Base-by-base conservation (phyloP, 306 rosid genomes). In the Sicyos baderoa region DNA sequence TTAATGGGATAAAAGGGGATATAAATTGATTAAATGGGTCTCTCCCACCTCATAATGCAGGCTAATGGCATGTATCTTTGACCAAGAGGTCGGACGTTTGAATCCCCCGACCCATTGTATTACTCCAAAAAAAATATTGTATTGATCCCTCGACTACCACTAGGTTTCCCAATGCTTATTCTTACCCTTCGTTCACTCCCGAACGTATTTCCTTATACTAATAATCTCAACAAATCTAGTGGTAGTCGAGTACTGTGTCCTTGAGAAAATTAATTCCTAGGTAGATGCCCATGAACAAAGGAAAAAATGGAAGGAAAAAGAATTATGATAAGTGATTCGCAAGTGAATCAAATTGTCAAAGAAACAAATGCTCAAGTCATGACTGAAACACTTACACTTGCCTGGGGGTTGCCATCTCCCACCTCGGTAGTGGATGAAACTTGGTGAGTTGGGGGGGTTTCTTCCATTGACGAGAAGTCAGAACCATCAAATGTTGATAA, bases 401-500 rank as follows among this genome's bases (percentile, higher is more conserved):
- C 95, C 83, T 91, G 86, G 10, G 77, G 79, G 54, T 29, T 57
- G 55, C 35, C 54, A 73, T 76, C 77, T 48, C 56, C 54, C 50
- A 74, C 81, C 64, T 83, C 79, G 54, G 82, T 77, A 71, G 80
- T 67, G 74, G 81, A 70, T 72, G 82, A 85, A 74, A 75, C 81
- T 52, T 69, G 60, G 74, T 74, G 81, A 74, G 76, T 63, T 2
- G 95, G 88, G 70, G 84, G 93, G 72, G 90, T 93, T 61, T 93
- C 98, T 79, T 93, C 96, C 78, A 78, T 86, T 35, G 98, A 88
- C 74, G 98, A 93, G 76, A 89, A 86, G 82, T 93, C 98, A 4
- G 97, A 93, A 77, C 98, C 85, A 84, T 93, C 98, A 76, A 93
- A 89, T 50, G 98, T 86, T 57, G 98, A 93, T 23, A 93, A 71